These are phyloP conservation scores for Mucor racemosus DNA, from an alignment of 371 early-diverging fungal genomes.

Conservation along the genomic window DNA sequence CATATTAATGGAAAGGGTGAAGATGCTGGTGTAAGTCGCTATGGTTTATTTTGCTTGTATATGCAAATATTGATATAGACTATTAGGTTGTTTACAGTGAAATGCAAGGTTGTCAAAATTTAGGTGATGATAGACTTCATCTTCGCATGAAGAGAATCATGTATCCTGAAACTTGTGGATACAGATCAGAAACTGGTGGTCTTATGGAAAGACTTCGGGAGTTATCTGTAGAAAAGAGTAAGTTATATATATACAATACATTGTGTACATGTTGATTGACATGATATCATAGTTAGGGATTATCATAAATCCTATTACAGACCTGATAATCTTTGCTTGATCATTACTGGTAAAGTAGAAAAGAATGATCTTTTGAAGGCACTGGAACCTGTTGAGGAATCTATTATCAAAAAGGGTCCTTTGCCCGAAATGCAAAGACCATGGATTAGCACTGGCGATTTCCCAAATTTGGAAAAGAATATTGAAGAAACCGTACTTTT, in stretches of 20 bases:
- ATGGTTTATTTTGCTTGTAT: background rate
- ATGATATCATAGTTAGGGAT: constrained; percentile 44
- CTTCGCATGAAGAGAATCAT: constrained; percentile 60
- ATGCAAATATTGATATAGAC: background rate
- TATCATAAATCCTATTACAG: constrained; percentile 72
- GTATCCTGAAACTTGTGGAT: constrained; percentile 68
- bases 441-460: constrained; percentile 64
- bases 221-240: constrained; percentile 69
- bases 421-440: constrained; percentile 64
- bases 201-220: constrained; percentile 71
- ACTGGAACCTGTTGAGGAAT: constrained; percentile 62
- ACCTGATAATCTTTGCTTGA: constrained; percentile 71
- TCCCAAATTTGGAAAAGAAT: constrained; percentile 54
- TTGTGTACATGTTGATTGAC: background rate
- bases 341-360: constrained; percentile 65
- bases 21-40: constrained; percentile 49
- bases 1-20: constrained; percentile 62
- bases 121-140: constrained; percentile 51
- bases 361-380: constrained; percentile 54
- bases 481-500: constrained; percentile 61
- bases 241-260: background rate
- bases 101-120: constrained; percentile 60
- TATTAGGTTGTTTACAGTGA: constrained; percentile 59
- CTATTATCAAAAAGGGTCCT: constrained; percentile 62
- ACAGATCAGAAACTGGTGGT: constrained; percentile 72